Evolutionary conservation across 1,139 yeast species (phyloP).

Genomic region (Taphrina betulina): DNA sequence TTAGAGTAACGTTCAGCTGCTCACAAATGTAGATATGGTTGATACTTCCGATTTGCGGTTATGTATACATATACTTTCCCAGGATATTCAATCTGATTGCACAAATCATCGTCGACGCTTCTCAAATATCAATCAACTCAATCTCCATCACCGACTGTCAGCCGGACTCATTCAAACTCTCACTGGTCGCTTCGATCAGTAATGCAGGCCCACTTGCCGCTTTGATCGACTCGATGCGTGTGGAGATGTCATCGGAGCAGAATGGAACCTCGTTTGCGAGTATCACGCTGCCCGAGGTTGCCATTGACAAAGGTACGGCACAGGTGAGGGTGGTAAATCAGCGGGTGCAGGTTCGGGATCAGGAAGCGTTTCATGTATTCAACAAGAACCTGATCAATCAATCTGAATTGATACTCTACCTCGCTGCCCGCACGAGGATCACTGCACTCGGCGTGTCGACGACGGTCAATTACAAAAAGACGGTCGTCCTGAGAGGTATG

Average conservation of each 20-base stretch:
- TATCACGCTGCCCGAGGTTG: not conserved
- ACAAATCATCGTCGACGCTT: conserved; percentile 12
- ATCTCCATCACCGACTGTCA: conserved; percentile 2
- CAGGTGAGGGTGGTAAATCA: not conserved
- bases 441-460: conserved; percentile 6
- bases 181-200: not conserved
- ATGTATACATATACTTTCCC: conserved; percentile 2
- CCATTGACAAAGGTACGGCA: not conserved
- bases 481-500: conserved; percentile 15
- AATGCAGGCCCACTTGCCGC: conserved; percentile 17
- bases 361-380: not conserved
- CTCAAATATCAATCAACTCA: not conserved
- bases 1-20: no score
- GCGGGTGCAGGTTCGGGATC: not conserved
- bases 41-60: not conserved
- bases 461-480: not conserved
- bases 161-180: not conserved
- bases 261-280: not conserved
- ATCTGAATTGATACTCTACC: conserved; percentile 9
- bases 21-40: conserved; percentile 15
- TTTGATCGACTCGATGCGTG: conserved; percentile 3
- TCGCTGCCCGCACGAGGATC: not conserved
- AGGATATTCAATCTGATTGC: conserved; percentile 1
- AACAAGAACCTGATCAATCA: conserved; percentile 11
- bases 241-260: not conserved